Evolutionary conservation across 2,329 filamentous ascomycete genomes (phyloP), one percentile per base, ranked within the genome.

Genomic region (Hortaea werneckii): DNA sequence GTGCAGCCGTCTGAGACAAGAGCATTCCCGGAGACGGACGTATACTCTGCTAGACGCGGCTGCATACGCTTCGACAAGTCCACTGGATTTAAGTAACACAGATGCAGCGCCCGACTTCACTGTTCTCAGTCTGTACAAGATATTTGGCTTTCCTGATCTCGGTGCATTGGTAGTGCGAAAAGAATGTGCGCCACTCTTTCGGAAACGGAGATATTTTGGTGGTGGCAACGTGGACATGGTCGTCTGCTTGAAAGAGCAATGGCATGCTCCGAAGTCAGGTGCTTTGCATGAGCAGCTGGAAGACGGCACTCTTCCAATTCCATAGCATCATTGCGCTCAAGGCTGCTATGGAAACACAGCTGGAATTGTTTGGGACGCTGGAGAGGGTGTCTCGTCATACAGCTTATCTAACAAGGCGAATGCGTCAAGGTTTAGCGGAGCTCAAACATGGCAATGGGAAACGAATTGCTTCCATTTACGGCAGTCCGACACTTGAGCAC

Each of bases 141-240:
- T 95, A n/a, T 96, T 96, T 63, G 90, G 92, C 1, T 95, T 95
- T 53, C 90, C 90, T 0, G 87, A 96, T 61, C 71, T 96, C 1
- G 90, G 90, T 1, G 88, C 82, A 1, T 67, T 98, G 47, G 80
- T 96, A 29, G 80, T 96, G 9, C 80, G 84, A 37, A 88, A 86
- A 55, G 73, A 78, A 29, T 78, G 85, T 9, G 79, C 77, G 5
- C 63, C 74, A 35, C 80, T 95, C 40, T 60, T 65, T 37, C 69
- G 76, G 29, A 70, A 72, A 37, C 78, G 87, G 49, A 80, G 71
- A 50, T 98, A 94, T 58, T 98, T 98, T 66, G 90, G 90, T 5
- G 92, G 90, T 5, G 92, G 92, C 3, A 96, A 90, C 0, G 90
- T 95, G 0, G 88, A 95, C 57, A 84, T 90, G 75, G 87, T 95